Evolutionary conservation across 129 eudicot species (phyloP).

Genomic region (Artemisia tridentata): DNA sequence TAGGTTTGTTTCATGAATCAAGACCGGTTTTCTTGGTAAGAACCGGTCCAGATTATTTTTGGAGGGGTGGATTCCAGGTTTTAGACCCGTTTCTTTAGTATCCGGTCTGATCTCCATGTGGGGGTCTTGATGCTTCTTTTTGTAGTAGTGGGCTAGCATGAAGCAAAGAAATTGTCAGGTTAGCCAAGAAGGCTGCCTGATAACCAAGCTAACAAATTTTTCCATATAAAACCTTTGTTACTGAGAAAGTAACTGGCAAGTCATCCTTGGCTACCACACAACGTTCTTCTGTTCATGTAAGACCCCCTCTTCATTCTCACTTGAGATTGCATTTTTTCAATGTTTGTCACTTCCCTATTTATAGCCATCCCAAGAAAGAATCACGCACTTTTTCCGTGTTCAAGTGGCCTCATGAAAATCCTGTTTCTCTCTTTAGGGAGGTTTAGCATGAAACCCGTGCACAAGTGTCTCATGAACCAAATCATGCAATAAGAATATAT

Average conservation of each 20-base stretch:
- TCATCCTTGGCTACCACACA: constrained; percentile 80
- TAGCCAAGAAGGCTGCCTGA: constrained; percentile 61
- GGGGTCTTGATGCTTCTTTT: too few species aligned
- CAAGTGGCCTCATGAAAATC: constrained; percentile 21
- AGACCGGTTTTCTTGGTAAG: too few species aligned
- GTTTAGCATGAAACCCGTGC: constrained; percentile 31
- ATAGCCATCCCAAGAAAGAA: constrained; percentile 24
- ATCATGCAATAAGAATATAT: constrained; percentile 30
- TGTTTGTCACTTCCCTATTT: constrained; percentile 21
- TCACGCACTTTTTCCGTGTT: constrained; percentile 8
- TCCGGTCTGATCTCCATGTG: too few species aligned
- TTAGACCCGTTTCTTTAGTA: too few species aligned
- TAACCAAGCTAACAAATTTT: constrained; percentile 20
- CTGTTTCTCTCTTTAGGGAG: constrained; percentile 8
- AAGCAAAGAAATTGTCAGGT: constrained; percentile 37
- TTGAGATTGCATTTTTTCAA: background rate
- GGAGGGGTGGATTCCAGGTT: too few species aligned
- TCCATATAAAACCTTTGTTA: background rate
- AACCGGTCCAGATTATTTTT: too few species aligned
- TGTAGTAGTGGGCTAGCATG: constrained; percentile 48
- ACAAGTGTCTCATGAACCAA: constrained; percentile 29
- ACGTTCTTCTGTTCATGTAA: constrained; percentile 47
- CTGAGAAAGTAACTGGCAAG: constrained; percentile 47
- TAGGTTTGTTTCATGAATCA: too few species aligned
- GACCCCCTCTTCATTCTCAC: constrained; percentile 33